Base-by-base conservation (phyloP, 352 stramenopile species). In the Lagenidium giganteum region DNA sequence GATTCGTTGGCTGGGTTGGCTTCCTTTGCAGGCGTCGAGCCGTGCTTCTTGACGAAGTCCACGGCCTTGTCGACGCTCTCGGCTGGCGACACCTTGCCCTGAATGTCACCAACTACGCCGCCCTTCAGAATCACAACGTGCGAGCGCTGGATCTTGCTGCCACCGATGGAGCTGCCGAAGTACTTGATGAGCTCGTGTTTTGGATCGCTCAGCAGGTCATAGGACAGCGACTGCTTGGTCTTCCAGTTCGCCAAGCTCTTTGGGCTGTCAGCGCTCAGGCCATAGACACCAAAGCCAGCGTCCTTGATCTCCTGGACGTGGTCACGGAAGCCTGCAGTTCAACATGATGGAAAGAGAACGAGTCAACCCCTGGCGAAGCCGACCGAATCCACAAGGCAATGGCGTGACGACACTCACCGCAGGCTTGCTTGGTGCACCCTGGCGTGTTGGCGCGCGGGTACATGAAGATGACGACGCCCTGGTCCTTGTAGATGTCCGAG, bases 381-480 rank as follows among this genome's bases (percentile, higher is more conserved):
- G 4, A 35, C 37, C 33, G 30, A 23, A 61, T 32, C 8, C 46
- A 32, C 28, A 23, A n/a, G 44, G 30, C 23, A 22, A 18, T 16
- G 54, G 9, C 39, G 13, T 51, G 18, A 55, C 39, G 23, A 34
- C 20, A 68, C 68, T 8, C 30, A 85, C 77, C 80, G 36, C 83
- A 95, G 11, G 83, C 83, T 48, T 95, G 83, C 52, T 91, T 95
- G 47, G 80, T 95, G 61, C 83, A 95, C 8, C 83, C 83, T 2
- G 80, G 80, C 11, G 83, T 95, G 54, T 92, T 92, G 23, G 83
- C 83, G n/a, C 57, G 64, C 7, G 83, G 83, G 44, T 90, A 95
- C 80, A 95, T 92, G 61, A 95, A 95, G 64, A 95, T 85, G 34
- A 95, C 75, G 26, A 89, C 79, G 32, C 81, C 81, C 11, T 76